Evolutionary conservation across 306 rosid genomes (phyloP).

Genomic region (Quillaja saponaria): DNA sequence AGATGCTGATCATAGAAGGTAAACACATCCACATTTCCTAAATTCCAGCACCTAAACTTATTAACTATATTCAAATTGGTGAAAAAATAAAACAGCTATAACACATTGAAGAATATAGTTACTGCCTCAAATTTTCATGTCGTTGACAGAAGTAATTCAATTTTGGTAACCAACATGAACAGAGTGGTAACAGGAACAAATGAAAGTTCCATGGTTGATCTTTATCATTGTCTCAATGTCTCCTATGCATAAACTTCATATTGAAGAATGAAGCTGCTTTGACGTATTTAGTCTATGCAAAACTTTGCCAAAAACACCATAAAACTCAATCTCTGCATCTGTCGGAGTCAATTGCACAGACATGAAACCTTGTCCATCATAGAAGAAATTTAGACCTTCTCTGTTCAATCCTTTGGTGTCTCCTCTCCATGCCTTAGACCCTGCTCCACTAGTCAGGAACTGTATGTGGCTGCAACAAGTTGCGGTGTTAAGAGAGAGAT

Average conservation of each 20-base stretch:
- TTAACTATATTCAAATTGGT: background rate
- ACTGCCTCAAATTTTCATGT: background rate
- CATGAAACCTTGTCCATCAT: conserved; percentile 69
- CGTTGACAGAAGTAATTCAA: conserved; percentile 4
- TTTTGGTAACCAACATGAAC: background rate
- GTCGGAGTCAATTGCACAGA: conserved; percentile 43
- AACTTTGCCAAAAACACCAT: conserved; percentile 48
- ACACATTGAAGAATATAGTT: background rate
- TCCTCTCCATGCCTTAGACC: conserved; percentile 68
- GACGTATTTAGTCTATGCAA: conserved; percentile 34
- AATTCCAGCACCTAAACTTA: background rate
- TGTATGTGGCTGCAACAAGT: conserved; percentile 47
- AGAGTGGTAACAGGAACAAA: background rate
- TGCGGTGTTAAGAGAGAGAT: conserved; percentile 34
- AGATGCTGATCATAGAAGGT: conserved; percentile 8
- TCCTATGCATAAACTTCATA: conserved; percentile 20
- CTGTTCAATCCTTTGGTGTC: conserved; percentile 20
- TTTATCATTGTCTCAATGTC: background rate
- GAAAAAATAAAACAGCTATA: background rate
- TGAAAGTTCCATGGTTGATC: background rate
- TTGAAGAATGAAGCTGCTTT: conserved; percentile 39
- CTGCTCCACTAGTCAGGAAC: conserved; percentile 57
- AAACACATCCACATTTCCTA: background rate
- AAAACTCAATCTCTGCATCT: conserved; percentile 45
- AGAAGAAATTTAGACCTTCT: conserved; percentile 47